Conservation (phyloP, 2,329 filamentous ascomycete species). For the Juglanconis sp. region DNA sequence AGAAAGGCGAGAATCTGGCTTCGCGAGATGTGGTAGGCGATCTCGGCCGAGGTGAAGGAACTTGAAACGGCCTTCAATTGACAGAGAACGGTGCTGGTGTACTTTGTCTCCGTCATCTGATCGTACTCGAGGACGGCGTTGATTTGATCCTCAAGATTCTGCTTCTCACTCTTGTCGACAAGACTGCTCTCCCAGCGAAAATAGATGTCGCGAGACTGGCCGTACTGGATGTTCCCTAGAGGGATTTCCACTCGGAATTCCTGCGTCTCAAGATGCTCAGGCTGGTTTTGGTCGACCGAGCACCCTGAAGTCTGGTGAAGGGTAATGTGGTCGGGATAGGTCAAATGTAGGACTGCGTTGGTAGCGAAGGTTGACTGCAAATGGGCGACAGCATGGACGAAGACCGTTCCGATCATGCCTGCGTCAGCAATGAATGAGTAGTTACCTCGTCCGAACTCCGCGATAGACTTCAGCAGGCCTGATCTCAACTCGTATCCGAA, state of each 20-base stretch:
- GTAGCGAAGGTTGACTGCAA: constrained; percentile 57
- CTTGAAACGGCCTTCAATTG: constrained; percentile 18
- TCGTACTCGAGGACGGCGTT: constrained; percentile 33
- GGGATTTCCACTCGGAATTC: constrained; percentile 33
- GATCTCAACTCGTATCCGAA: constrained; percentile 50
- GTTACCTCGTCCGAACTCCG: constrained; percentile 54
- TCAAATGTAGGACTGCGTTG: constrained; percentile 41
- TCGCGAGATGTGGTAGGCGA: constrained; percentile 52
- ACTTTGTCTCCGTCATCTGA: constrained; percentile 21
- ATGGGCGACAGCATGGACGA: constrained; percentile 60
- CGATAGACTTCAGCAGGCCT: constrained; percentile 56
- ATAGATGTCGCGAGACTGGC: constrained; percentile 57
- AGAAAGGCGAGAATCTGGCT: constrained; percentile 49
- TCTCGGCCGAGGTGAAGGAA: constrained; percentile 25
- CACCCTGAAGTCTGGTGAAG: constrained; percentile 39
- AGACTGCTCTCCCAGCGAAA: constrained; percentile 31
- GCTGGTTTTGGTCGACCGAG: constrained; percentile 33
- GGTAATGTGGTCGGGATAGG: constrained; percentile 32
- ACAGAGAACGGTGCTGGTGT: constrained; percentile 10
- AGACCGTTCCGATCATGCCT: constrained; percentile 61
- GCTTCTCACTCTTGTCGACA: constrained; percentile 9
- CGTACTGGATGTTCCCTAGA: constrained; percentile 56
- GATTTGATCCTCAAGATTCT: constrained; percentile 25
- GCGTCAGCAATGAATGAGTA: constrained; percentile 61
- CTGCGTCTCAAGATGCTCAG: constrained; percentile 13